Conservation (phyloP, 1,139 yeast species). For the Scheffersomyces cryptocercus region DNA sequence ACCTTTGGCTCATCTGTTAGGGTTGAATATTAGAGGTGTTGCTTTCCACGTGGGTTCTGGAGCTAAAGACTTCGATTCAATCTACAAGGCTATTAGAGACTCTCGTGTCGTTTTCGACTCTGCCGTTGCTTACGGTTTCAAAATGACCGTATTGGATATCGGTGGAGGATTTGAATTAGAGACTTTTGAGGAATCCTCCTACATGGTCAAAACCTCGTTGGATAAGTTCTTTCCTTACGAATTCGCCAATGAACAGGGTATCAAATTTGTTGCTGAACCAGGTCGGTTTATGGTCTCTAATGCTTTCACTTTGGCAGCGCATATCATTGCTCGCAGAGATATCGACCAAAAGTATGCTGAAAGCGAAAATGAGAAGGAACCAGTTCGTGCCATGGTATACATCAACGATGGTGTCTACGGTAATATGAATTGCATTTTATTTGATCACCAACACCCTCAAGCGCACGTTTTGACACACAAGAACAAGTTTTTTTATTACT, state of each 20-base stretch:
- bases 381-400: constrained; percentile 54
- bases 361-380: constrained; percentile 33
- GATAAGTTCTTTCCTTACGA: constrained; percentile 56
- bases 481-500: constrained; percentile 47
- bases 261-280: constrained; percentile 84
- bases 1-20: constrained; percentile 60
- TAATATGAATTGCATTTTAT: constrained; percentile 88
- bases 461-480: constrained; percentile 65
- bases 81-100: constrained; percentile 72
- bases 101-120: constrained; percentile 69
- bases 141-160: constrained; percentile 66
- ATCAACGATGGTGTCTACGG: constrained; percentile 96
- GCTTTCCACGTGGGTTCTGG: constrained; percentile 98
- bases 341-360: constrained; percentile 19
- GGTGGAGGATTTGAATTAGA: constrained; percentile 91
- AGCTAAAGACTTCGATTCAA: constrained; percentile 71
- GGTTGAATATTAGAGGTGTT: constrained; percentile 72
- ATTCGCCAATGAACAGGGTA: constrained; percentile 26
- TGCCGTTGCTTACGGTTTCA: constrained; percentile 36
- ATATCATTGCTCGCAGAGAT: constrained; percentile 80
- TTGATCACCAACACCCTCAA: constrained; percentile 83
- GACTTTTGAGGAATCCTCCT: constrained; percentile 63
- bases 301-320: constrained; percentile 83
- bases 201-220: constrained; percentile 57
- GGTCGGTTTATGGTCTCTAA: constrained; percentile 88